Evolutionary conservation across 2,329 filamentous ascomycete species (phyloP).

Genomic region (Uncinocarpus reesii): DNA sequence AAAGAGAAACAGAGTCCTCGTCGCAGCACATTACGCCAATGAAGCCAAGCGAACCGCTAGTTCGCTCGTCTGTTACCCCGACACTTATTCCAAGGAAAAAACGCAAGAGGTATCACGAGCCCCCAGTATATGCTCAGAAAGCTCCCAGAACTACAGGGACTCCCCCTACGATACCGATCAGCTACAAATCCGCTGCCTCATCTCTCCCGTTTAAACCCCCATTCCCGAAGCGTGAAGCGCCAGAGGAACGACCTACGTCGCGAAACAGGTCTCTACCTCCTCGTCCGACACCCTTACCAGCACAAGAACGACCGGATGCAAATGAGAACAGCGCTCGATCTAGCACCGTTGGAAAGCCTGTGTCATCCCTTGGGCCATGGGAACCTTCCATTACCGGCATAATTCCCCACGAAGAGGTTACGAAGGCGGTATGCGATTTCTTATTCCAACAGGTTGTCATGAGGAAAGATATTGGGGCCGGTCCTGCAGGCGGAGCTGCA

Average conservation of each 20-base stretch:
- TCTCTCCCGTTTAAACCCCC: slow-evolving; percentile 20
- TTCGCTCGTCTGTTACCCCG: slow-evolving; percentile 1
- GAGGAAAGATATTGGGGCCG: slow-evolving; percentile 52
- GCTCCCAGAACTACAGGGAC: slow-evolving; percentile 34
- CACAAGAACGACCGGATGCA: slow-evolving; percentile 17
- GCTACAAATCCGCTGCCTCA: slow-evolving; percentile 20
- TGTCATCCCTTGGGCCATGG: slow-evolving; percentile 33
- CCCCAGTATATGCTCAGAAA: slow-evolving; percentile 43
- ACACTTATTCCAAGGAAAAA: slow-evolving; percentile 37
- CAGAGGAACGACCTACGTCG: slow-evolving; percentile 6
- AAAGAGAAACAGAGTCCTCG: slow-evolving; percentile 9
- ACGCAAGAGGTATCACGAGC: slow-evolving; percentile 42
- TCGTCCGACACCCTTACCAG: slow-evolving; percentile 11
- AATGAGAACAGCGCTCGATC: slow-evolving; percentile 23
- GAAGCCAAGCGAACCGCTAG: not conserved
- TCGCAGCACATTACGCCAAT: slow-evolving; percentile 3
- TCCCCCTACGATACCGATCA: slow-evolving; percentile 32
- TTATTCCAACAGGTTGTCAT: slow-evolving; percentile 61
- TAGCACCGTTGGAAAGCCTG: slow-evolving; percentile 18
- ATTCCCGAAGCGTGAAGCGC: slow-evolving; percentile 24
- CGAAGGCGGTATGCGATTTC: slow-evolving; percentile 70
- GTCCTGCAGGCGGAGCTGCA: slow-evolving; percentile 46
- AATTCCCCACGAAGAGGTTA: slow-evolving; percentile 62
- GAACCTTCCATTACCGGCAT: slow-evolving; percentile 56
- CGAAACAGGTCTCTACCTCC: slow-evolving; percentile 12